Evolutionary conservation across 2,329 filamentous ascomycete genomes (phyloP).

Genomic region (Cladosporium sp.): DNA sequence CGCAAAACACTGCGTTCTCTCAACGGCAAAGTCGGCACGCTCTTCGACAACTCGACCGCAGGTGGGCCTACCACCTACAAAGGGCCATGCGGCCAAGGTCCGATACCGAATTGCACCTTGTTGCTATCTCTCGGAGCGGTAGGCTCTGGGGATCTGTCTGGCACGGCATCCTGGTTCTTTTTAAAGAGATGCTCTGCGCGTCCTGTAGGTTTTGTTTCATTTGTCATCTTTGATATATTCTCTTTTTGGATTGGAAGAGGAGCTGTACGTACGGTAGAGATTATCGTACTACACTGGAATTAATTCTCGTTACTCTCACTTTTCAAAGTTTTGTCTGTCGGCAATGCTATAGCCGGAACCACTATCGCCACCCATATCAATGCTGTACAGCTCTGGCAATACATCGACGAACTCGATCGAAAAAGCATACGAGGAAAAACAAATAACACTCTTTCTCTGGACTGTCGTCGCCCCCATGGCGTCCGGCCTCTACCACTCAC

Average conservation of each 20-base stretch:
- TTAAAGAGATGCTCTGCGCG: neutral
- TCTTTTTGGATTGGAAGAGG: too few species aligned
- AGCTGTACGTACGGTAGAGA: too few species aligned
- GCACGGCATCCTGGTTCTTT: too few species aligned
- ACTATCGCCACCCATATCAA: neutral
- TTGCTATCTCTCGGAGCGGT: too few species aligned
- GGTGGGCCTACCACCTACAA: too few species aligned
- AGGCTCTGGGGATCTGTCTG: too few species aligned
- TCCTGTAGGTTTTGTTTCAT: neutral
- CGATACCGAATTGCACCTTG: neutral
- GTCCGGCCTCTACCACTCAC: neutral
- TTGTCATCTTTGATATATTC: neutral
- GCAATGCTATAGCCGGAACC: neutral
- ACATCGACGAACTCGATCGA: neutral
- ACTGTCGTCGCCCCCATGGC: neutral
- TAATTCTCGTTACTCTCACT: too few species aligned
- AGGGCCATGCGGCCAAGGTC: neutral
- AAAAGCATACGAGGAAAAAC: neutral
- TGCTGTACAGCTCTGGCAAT: neutral
- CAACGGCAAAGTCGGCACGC: conserved; percentile 11
- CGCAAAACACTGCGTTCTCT: too few species aligned
- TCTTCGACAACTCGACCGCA: too few species aligned
- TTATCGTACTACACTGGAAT: too few species aligned
- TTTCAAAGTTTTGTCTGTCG: too few species aligned
- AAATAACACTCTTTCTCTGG: too few species aligned